phyloP scores from a whole-genome alignment of 73 alveolate genomes.

The Paramecium octaurelia region DNA sequence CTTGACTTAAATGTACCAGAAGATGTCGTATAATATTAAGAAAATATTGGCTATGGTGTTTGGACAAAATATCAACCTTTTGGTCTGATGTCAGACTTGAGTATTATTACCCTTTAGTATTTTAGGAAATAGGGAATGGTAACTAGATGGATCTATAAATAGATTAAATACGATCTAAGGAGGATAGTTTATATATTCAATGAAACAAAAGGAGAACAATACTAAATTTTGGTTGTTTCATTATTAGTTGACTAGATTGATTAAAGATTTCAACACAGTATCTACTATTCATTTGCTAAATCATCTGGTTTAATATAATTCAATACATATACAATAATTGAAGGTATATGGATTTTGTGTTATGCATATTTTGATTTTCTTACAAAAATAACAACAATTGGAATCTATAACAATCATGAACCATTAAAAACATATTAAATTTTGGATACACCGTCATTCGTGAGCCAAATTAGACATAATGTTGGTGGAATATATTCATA shows the following conservation, averaged over 20 bases:
- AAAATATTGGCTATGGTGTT: background rate
- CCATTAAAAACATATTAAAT: background rate
- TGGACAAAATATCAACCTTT: background rate
- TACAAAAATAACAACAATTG: background rate
- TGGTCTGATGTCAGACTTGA: background rate
- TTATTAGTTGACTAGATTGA: background rate
- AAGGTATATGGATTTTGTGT: background rate
- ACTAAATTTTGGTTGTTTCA: background rate
- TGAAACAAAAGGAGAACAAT: background rate
- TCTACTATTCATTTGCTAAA: background rate
- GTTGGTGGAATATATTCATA: background rate
- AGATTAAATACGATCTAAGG: background rate
- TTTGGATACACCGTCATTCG: background rate
- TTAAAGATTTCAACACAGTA: background rate
- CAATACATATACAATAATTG: background rate
- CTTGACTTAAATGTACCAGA: background rate
- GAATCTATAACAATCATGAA: background rate
- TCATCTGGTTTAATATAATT: background rate
- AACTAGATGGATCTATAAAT: background rate
- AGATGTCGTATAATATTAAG: background rate
- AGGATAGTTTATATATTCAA: background rate
- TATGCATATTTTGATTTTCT: background rate
- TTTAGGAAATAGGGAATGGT: background rate
- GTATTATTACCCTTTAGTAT: background rate
- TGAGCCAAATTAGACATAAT: background rate